phyloP scores from a whole-genome alignment of 139 green algal species.

The Penium margaritaceum region DNA sequence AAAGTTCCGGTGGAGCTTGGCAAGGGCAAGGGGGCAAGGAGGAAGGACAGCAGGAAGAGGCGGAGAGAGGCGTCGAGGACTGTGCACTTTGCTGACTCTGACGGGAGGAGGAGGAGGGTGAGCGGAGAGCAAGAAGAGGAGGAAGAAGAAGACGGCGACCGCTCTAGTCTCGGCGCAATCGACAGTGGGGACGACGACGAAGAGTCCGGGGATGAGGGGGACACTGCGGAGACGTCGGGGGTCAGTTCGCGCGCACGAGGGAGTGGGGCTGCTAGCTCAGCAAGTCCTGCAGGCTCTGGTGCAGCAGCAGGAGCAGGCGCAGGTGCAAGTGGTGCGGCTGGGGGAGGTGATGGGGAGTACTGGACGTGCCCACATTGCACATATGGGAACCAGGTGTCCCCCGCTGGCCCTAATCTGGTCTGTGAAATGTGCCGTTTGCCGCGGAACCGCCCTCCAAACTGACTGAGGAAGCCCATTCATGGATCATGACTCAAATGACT shows the following conservation, averaged over 20 bases:
- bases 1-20: not conserved
- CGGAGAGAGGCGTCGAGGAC: no score
- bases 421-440: conserved; percentile 5
- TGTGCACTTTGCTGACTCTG: no score
- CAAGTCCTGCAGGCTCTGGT: not conserved
- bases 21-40: not conserved
- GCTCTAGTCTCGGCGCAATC: no score
- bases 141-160: not conserved
- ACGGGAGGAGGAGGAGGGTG: not conserved
- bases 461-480: no score
- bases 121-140: not conserved
- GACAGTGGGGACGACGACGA: not conserved
- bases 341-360: not conserved
- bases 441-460: no score
- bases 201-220: not conserved
- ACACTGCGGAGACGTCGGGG: not conserved
- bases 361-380: conserved; percentile 11
- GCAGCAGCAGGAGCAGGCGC: not conserved
- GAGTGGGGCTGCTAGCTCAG: no score
- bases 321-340: not conserved
- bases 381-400: not conserved
- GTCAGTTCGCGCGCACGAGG: not conserved
- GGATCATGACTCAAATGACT: no score
- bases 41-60: not conserved
- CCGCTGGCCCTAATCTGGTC: not conserved